A percentile compares a stretch with the other conserved stretches of the same genome.
Evolutionary conservation across 148 eudicot genomes (phyloP).

Genomic region (Silene uniflora): DNA sequence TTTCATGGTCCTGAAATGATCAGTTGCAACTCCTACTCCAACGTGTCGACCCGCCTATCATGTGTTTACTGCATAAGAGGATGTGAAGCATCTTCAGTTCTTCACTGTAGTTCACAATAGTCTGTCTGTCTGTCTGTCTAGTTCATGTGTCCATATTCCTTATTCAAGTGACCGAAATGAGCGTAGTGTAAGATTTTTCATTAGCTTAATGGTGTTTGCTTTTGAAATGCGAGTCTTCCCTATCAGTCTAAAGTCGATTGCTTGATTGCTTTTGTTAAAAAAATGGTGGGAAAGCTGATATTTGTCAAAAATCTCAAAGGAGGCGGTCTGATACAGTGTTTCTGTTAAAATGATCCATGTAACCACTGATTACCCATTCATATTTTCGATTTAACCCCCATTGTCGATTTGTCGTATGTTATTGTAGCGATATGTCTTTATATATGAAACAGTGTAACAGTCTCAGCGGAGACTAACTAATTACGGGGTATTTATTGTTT

Average conservation of each 20-base stretch:
- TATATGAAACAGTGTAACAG: not conserved
- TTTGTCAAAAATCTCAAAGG: not conserved
- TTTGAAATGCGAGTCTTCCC: not conserved
- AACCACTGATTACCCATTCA: not conserved
- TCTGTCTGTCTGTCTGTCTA: not conserved
- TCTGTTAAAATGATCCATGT: not conserved
- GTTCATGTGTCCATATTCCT: not conserved
- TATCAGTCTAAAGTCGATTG: not conserved
- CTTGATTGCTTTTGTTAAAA: not conserved
- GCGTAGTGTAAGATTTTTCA: not conserved
- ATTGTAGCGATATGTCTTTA: not conserved
- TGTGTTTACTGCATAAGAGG: constrained; percentile 17
- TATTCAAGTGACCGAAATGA: not conserved
- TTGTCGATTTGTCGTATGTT: not conserved
- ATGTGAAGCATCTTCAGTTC: not conserved
- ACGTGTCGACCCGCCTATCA: constrained; percentile 13
- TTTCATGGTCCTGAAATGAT: constrained; percentile 15
- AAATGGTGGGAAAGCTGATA: not conserved
- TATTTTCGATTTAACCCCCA: not conserved
- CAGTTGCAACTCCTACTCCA: not conserved
- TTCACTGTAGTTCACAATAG: not conserved
- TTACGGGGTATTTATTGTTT: not conserved
- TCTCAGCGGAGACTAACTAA: not conserved
- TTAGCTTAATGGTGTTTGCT: not conserved
- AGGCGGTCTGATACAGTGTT: not conserved